Percentiles rank a stretch among this genome's conserved stretches.
Conservation (phyloP, 345 rosid species). For the Passiflora organensis region DNA sequence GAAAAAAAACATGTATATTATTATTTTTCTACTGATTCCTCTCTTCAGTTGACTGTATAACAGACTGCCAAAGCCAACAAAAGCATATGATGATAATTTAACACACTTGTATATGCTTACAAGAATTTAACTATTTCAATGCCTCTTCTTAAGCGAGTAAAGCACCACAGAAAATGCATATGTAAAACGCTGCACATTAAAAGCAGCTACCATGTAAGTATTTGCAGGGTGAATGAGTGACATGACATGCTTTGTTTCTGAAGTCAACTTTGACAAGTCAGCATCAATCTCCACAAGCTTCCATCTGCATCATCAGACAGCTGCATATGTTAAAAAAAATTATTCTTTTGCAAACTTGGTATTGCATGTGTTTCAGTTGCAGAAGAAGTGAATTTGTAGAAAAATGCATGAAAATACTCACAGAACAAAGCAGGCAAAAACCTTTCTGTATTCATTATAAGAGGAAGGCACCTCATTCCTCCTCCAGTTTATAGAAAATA, state of each 20-base stretch:
- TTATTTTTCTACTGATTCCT: no score
- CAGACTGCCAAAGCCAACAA: not conserved
- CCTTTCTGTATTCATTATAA: no score
- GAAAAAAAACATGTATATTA: no score
- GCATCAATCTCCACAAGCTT: slow-evolving; percentile 88
- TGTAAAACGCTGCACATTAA: not conserved
- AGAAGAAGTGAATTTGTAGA: no score
- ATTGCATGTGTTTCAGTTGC: no score
- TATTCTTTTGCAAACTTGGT: no score
- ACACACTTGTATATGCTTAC: not conserved
- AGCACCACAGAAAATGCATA: not conserved
- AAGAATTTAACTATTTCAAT: slow-evolving; percentile 4
- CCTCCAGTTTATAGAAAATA: no score
- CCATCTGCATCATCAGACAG: slow-evolving; percentile 57
- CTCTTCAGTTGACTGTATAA: not conserved
- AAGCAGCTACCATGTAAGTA: slow-evolving; percentile 68
- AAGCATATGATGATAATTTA: not conserved
- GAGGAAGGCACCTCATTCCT: no score
- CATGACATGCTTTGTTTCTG: slow-evolving; percentile 66
- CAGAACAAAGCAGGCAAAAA: no score
- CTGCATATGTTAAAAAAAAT: not conserved
- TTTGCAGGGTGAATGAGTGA: slow-evolving; percentile 83
- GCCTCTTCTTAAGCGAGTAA: slow-evolving; percentile 10
- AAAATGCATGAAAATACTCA: no score
- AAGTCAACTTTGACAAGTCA: slow-evolving; percentile 57